Conservation (phyloP, 139 green algal genomes). For the Diplosphaera chodatii region DNA sequence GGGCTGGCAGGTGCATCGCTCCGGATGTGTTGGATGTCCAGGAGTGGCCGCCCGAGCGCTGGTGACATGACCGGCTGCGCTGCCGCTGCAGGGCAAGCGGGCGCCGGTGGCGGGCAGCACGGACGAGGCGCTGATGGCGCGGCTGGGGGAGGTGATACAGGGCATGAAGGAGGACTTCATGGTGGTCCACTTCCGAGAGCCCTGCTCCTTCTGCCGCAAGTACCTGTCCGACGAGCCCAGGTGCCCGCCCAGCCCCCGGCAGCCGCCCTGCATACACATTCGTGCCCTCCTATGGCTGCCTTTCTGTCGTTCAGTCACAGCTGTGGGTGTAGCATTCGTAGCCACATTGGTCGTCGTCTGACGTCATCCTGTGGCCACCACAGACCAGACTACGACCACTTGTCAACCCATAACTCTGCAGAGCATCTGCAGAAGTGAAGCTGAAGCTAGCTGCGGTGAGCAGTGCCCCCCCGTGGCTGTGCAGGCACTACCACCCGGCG, state of each 20-base stretch:
- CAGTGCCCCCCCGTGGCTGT: neutral
- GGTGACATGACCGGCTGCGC: neutral
- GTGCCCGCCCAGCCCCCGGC: slow-evolving; percentile 6
- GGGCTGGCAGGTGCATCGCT: too few relatives aligned
- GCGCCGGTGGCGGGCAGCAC: slow-evolving; percentile 30
- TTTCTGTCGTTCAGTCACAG: too few relatives aligned
- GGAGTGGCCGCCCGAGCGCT: slow-evolving; percentile 1
- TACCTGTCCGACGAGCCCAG: slow-evolving; percentile 40
- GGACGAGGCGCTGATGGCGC: slow-evolving; percentile 70
- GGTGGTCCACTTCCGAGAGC: slow-evolving; percentile 88
- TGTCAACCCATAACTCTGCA: too few relatives aligned
- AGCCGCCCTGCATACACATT: too few relatives aligned
- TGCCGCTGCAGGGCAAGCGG: slow-evolving; percentile 61
- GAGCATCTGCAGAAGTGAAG: too few relatives aligned
- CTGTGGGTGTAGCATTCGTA: too few relatives aligned
- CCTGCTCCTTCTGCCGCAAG: slow-evolving; percentile 81
- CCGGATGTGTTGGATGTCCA: neutral
- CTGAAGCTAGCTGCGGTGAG: neutral
- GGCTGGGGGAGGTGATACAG: slow-evolving; percentile 77
- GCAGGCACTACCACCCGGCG: slow-evolving; percentile 31
- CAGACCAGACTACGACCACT: too few relatives aligned
- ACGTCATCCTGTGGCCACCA: too few relatives aligned
- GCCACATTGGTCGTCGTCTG: too few relatives aligned
- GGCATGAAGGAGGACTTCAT: slow-evolving; percentile 98
- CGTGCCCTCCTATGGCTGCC: too few relatives aligned